These are phyloP conservation scores for Scopulariopsis brevicaulis DNA, from an alignment of 2,329 filamentous ascomycete species.

Conservation along the genomic window DNA sequence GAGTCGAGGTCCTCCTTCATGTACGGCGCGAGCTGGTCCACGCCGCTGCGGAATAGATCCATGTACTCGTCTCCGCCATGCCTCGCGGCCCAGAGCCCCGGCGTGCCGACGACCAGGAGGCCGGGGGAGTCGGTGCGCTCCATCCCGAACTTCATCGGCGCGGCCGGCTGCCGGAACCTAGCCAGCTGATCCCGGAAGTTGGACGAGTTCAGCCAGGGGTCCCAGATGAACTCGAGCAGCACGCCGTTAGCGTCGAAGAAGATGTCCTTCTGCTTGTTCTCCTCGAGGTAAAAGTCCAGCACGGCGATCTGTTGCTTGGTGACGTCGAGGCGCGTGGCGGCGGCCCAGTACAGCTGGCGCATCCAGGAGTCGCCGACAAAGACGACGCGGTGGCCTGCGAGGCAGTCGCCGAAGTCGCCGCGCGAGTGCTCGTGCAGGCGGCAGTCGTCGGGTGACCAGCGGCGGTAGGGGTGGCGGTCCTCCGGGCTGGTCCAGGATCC, in stretches of 20 bases:
- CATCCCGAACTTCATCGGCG: constrained; percentile 8
- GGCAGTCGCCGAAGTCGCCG: constrained; percentile 40
- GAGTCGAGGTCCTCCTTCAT: constrained; percentile 9
- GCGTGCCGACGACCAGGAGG: constrained; percentile 38
- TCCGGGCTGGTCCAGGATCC: constrained; percentile 35
- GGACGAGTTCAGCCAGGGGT: constrained; percentile 45
- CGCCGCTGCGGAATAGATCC: constrained; percentile 28
- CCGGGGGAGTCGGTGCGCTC: constrained; percentile 19
- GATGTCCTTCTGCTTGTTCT: constrained; percentile 28
- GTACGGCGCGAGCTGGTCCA: constrained; percentile 31
- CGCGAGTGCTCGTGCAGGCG: constrained; percentile 42
- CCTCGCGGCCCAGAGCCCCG: constrained; percentile 42
- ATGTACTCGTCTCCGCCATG: constrained; percentile 33
- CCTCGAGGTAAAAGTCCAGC: constrained; percentile 17
- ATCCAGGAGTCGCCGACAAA: constrained; percentile 51
- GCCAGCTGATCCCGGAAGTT: constrained; percentile 17
- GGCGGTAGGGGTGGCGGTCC: constrained; percentile 21
- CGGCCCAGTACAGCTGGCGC: constrained; percentile 48
- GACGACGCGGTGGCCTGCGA: constrained; percentile 37
- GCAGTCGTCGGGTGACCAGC: constrained; percentile 51
- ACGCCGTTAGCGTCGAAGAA: constrained; percentile 30
- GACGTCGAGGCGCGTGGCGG: constrained; percentile 33
- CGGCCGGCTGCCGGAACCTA: constrained; percentile 17
- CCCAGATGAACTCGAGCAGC: constrained; percentile 46
- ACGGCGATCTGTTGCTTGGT: constrained; percentile 21